Evolutionary conservation across 352 stramenopile genomes (phyloP).

Genomic region (Phytophthora pinifolia): DNA sequence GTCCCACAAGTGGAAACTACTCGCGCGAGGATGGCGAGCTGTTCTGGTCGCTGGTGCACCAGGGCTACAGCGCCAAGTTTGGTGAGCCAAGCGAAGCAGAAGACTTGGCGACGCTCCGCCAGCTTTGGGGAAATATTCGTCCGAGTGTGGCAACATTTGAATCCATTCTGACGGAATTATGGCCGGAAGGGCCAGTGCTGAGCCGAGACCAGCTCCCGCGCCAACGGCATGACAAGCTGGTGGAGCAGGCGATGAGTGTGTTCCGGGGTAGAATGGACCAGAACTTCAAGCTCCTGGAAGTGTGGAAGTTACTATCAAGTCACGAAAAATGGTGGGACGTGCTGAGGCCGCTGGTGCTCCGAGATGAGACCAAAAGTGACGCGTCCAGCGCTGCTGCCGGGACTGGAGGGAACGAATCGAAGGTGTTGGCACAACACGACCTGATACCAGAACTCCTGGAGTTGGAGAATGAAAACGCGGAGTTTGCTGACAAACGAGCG

Average conservation of each 20-base stretch:
- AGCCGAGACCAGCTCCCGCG: neutral
- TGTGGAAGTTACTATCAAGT: conserved; percentile 9
- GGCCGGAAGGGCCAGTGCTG: neutral
- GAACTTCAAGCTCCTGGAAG: conserved; percentile 5
- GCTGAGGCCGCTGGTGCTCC: conserved; percentile 6
- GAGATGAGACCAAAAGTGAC: neutral
- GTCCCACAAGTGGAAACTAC: conserved; percentile 3
- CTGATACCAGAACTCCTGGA: too few relatives aligned
- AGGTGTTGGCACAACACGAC: too few relatives aligned
- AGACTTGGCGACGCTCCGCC: neutral
- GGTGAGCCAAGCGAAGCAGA: neutral
- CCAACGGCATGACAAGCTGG: conserved; percentile 1
- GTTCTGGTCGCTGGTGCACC: conserved; percentile 18
- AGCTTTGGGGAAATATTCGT: conserved; percentile 8
- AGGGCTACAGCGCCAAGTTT: conserved; percentile 10
- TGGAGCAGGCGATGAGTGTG: conserved; percentile 1
- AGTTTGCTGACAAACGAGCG: too few relatives aligned
- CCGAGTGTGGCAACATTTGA: conserved; percentile 12
- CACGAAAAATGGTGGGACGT: conserved; percentile 12
- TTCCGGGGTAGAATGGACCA: conserved; percentile 4
- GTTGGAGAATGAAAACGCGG: too few relatives aligned
- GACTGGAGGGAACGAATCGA: too few relatives aligned
- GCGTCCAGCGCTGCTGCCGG: too few relatives aligned
- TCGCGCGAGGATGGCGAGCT: conserved; percentile 8
- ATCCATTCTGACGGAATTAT: conserved; percentile 9